phyloP scores from a whole-genome alignment of 768 basidiomycete genomes.

The Termitomyces sp. region DNA sequence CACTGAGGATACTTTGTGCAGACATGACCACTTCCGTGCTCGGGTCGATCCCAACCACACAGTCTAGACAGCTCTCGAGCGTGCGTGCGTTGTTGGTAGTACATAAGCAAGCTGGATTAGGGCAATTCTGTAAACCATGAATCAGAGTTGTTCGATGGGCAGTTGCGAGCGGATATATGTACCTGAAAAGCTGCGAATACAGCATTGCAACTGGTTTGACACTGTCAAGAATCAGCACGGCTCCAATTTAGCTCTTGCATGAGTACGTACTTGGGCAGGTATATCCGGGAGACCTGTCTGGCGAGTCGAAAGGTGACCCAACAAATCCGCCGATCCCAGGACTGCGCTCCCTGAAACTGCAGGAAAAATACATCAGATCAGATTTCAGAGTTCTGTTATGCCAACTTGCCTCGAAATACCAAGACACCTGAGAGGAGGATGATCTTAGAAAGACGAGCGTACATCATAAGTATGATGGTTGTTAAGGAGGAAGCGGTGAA shows the following conservation, averaged over 20 bases:
- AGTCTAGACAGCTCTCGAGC: constrained; percentile 31
- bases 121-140: constrained; percentile 19
- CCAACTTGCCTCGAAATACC: constrained; percentile 1
- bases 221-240: constrained; percentile 18
- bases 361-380: not conserved
- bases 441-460: not conserved
- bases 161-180: not conserved
- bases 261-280: constrained; percentile 2
- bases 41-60: constrained; percentile 19
- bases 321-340: not conserved
- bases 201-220: constrained; percentile 4
- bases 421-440: not conserved
- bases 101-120: constrained; percentile 24
- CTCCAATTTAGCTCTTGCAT: not conserved
- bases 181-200: not conserved
- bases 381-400: too few relatives aligned
- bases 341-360: constrained; percentile 4
- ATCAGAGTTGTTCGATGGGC: not conserved
- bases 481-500: not conserved
- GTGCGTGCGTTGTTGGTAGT: constrained; percentile 18
- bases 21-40: constrained; percentile 1
- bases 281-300: not conserved
- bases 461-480: not conserved
- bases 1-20: constrained; percentile 22
- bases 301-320: constrained; percentile 1